Percentiles rank a stretch among this genome's conserved stretches.
Evolutionary conservation across 2,329 filamentous ascomycete genomes (phyloP).

Genomic region (Penicillium oxalicum): DNA sequence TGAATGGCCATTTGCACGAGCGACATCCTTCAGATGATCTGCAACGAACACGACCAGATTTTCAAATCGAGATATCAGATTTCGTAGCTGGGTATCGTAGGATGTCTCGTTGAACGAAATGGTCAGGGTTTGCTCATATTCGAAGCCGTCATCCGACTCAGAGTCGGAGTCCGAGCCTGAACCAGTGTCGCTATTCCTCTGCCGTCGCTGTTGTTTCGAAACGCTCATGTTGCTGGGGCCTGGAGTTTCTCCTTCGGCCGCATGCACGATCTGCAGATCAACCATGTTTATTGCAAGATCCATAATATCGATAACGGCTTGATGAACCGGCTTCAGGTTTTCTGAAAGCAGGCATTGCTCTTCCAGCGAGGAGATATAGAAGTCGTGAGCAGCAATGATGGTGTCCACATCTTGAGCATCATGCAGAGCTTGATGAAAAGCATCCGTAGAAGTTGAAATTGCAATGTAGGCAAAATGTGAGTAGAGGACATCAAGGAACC

Average conservation of each 20-base stretch:
- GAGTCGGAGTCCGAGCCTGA: conserved; percentile 19
- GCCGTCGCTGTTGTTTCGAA: conserved; percentile 1
- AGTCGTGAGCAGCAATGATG: conserved; percentile 66
- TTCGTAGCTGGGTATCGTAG: conserved; percentile 50
- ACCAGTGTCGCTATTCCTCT: not conserved
- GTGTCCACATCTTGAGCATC: conserved; percentile 67
- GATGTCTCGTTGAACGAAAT: conserved; percentile 35
- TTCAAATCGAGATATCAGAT: conserved; percentile 59
- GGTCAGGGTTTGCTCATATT: conserved; percentile 36
- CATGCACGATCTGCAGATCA: conserved; percentile 48
- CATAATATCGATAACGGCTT: conserved; percentile 67
- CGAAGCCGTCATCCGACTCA: conserved; percentile 26
- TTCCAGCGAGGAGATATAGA: conserved; percentile 57
- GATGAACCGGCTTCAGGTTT: conserved; percentile 63
- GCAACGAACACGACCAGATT: conserved; percentile 63
- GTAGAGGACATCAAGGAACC: conserved; percentile 70
- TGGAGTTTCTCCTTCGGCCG: conserved; percentile 6
- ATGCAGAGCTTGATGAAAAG: conserved; percentile 54
- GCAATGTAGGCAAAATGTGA: conserved; percentile 71
- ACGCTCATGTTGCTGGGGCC: conserved; percentile 2
- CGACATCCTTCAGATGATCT: conserved; percentile 66
- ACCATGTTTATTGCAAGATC: conserved; percentile 68
- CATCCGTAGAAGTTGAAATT: conserved; percentile 53
- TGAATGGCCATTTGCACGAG: conserved; percentile 64
- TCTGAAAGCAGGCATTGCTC: conserved; percentile 64